Evolutionary conservation across 2,329 filamentous ascomycete species (phyloP).

Genomic region (Epicoccum sorghinum): DNA sequence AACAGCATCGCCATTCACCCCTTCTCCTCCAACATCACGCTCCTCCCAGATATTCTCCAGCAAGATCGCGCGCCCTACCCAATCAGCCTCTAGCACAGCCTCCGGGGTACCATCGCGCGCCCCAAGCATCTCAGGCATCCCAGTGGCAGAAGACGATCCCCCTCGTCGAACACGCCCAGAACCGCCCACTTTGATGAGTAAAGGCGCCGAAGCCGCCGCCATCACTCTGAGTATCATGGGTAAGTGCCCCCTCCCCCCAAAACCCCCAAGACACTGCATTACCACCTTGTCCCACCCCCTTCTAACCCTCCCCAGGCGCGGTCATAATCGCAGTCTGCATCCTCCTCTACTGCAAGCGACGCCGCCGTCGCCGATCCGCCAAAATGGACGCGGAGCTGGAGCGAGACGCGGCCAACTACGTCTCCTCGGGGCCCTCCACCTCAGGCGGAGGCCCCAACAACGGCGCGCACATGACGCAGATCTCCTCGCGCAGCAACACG

Average conservation of each 20-base stretch:
- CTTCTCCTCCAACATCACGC: not conserved
- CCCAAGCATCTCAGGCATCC: not conserved
- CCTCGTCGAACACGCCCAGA: constrained; percentile 17
- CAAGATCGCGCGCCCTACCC: constrained; percentile 7
- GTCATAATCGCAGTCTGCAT: constrained; percentile 33
- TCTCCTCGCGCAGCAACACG: constrained; percentile 30
- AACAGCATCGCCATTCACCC: not conserved
- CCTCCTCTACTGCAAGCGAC: constrained; percentile 33
- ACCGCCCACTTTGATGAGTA: constrained; percentile 28
- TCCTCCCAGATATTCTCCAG: constrained; percentile 5
- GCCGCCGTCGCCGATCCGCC: constrained; percentile 24
- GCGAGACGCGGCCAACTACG: constrained; percentile 34
- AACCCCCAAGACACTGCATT: no score
- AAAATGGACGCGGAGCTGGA: constrained; percentile 32
- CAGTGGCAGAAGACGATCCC: constrained; percentile 1
- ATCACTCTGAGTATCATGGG: constrained; percentile 41
- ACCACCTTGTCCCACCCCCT: not conserved
- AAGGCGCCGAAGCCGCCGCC: constrained; percentile 39
- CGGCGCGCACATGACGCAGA: constrained; percentile 30
- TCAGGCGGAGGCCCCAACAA: constrained; percentile 30
- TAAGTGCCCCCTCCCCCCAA: no score
- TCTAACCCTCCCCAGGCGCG: constrained; percentile 25
- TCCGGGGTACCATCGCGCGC: not conserved
- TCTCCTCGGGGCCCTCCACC: constrained; percentile 30
- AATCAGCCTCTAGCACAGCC: not conserved